A percentile compares a stretch with the other conserved stretches of the same genome.
These are phyloP conservation scores for Yarrowia sp. DNA, from an alignment of 805 yeast genomes.

Conservation along the genomic window DNA sequence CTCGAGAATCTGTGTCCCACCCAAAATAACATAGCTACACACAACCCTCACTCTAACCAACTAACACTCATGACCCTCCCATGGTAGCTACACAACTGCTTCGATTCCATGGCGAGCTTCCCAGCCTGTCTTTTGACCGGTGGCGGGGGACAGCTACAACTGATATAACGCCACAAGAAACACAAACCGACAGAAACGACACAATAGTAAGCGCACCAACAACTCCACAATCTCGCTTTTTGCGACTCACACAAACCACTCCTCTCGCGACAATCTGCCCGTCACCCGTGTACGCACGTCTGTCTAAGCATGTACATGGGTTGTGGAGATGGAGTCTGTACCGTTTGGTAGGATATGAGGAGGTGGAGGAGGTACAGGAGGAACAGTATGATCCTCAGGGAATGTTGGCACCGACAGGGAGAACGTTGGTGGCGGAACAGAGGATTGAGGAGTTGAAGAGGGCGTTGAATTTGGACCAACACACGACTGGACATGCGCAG, in stretches of 20 bases:
- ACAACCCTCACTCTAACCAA: neutral
- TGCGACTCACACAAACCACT: too few relatives aligned
- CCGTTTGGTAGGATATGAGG: neutral
- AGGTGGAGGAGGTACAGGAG: neutral
- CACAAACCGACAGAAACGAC: too few relatives aligned
- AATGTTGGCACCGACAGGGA: neutral
- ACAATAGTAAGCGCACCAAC: too few relatives aligned
- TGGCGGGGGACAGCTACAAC: neutral
- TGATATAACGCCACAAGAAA: too few relatives aligned
- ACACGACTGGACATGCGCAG: neutral
- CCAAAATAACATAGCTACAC: too few relatives aligned
- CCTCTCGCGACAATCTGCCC: neutral
- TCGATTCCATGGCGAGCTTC: constrained; percentile 22
- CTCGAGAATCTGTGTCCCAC: too few relatives aligned
- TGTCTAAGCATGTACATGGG: neutral
- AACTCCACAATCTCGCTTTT: too few relatives aligned
- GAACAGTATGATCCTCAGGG: neutral
- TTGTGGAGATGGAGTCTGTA: constrained; percentile 2
- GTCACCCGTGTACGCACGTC: neutral
- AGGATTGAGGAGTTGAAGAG: neutral
- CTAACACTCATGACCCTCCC: neutral
- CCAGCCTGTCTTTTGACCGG: neutral
- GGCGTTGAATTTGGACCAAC: neutral
- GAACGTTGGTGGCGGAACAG: neutral
- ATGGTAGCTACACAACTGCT: constrained; percentile 24